phyloP scores from a whole-genome alignment of 805 yeast genomes.

The Kluyveromyces wickerhamii region DNA sequence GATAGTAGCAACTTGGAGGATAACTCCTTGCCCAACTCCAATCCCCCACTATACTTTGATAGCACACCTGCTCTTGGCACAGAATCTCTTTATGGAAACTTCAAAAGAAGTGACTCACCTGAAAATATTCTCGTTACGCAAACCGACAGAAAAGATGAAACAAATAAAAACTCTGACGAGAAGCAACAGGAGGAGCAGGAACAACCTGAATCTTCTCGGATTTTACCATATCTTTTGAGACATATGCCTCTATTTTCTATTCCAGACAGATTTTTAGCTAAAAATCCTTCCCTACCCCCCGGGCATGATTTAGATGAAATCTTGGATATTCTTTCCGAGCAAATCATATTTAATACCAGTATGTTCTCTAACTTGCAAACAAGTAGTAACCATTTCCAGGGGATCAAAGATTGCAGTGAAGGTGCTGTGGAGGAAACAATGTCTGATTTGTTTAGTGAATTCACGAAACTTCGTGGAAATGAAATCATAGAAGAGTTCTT shows the following conservation, averaged over 20 bases:
- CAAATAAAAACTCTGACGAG: no score
- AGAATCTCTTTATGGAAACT: neutral
- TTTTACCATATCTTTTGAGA: slow-evolving; percentile 59
- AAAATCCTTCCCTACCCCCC: slow-evolving; percentile 18
- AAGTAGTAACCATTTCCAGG: slow-evolving; percentile 43
- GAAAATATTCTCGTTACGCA: neutral
- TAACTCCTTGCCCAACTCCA: neutral
- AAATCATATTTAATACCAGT: slow-evolving; percentile 33
- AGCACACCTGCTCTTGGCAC: neutral
- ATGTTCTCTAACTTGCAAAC: slow-evolving; percentile 44
- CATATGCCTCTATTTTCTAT: slow-evolving; percentile 56
- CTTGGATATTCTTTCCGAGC: slow-evolving; percentile 25
- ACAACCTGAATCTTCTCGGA: slow-evolving; percentile 38
- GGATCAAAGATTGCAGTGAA: slow-evolving; percentile 12
- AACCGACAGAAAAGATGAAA: neutral
- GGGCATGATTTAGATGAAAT: slow-evolving; percentile 14
- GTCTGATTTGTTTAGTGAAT: slow-evolving; percentile 15
- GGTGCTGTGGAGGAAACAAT: slow-evolving; percentile 21
- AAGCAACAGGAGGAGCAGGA: neutral
- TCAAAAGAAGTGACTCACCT: neutral
- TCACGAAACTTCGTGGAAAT: slow-evolving; percentile 21
- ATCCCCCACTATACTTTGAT: neutral
- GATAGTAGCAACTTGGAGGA: no score
- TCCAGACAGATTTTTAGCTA: slow-evolving; percentile 40
- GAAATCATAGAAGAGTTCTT: slow-evolving; percentile 21